phyloP scores from a whole-genome alignment of 2,329 filamentous ascomycete genomes.

The Anisogramma anomala region DNA sequence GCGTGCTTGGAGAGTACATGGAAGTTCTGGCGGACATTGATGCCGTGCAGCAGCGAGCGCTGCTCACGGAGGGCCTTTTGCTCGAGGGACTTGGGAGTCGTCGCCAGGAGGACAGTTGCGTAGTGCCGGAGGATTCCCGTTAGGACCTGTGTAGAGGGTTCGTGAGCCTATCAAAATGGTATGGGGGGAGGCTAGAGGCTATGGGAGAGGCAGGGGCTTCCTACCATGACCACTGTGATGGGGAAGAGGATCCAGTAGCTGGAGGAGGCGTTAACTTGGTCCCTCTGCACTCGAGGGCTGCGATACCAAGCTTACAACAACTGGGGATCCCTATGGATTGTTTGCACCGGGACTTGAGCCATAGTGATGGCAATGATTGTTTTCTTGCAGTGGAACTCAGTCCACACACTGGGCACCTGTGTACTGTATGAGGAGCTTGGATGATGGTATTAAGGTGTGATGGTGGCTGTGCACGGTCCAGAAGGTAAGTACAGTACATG shows the following conservation, averaged over 20 bases:
- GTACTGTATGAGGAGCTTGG: background rate
- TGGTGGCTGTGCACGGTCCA: too few species aligned
- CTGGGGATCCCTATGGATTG: constrained; percentile 96
- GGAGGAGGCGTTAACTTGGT: constrained; percentile 14
- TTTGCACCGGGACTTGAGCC: constrained; percentile 79
- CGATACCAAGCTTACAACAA: constrained; percentile 63
- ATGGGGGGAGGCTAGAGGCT: background rate
- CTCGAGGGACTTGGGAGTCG: constrained; percentile 70
- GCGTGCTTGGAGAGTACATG: constrained; percentile 65
- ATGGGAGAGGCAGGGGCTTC: constrained; percentile 12
- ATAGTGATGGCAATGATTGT: constrained; percentile 35
- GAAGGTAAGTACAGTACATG: too few species aligned
- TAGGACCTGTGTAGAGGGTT: constrained; percentile 48
- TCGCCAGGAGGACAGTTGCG: constrained; percentile 80
- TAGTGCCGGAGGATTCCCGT: constrained; percentile 96
- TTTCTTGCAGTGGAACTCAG: background rate
- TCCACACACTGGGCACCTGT: background rate
- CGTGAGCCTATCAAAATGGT: background rate
- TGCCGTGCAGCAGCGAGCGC: constrained; percentile 68
- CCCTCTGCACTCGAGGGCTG: background rate
- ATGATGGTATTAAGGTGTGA: background rate
- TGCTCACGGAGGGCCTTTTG: constrained; percentile 73
- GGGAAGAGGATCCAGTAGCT: constrained; percentile 99
- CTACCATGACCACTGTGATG: constrained; percentile 92
- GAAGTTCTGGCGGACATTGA: constrained; percentile 74